Evolutionary conservation across 495 filamentous ascomycete species (phyloP).

Genomic region (Halenospora varia): DNA sequence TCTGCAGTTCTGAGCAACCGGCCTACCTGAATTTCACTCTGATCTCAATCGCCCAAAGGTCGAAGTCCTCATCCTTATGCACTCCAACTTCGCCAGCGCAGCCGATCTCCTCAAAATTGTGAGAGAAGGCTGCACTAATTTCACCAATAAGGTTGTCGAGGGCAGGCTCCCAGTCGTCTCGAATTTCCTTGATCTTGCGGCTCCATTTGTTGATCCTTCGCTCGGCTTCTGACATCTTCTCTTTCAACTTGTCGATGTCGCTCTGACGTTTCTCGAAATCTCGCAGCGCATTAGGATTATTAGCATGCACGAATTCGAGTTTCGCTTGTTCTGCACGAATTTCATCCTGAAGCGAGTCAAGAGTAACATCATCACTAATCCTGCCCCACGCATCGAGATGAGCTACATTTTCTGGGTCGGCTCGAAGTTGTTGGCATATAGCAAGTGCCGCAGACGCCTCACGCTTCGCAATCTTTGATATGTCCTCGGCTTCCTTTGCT

Average conservation of each 20-base stretch:
- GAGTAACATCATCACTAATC: slow-evolving; percentile 40
- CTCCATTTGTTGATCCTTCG: slow-evolving; percentile 52
- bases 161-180: slow-evolving; percentile 74
- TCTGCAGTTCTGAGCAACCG: not conserved
- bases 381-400: slow-evolving; percentile 30
- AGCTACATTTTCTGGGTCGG: slow-evolving; percentile 29
- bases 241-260: slow-evolving; percentile 40
- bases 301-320: slow-evolving; percentile 75
- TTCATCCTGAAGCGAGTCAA: slow-evolving; percentile 66
- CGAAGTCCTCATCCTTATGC: slow-evolving; percentile 81
- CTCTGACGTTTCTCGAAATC: slow-evolving; percentile 70
- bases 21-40: slow-evolving; percentile 85
- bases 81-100: slow-evolving; percentile 91
- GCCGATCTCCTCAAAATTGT: slow-evolving; percentile 89
- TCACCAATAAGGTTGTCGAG: slow-evolving; percentile 71
- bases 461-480: slow-evolving; percentile 22
- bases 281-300: slow-evolving; percentile 68
- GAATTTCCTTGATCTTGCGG: slow-evolving; percentile 43
- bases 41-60: slow-evolving; percentile 91
- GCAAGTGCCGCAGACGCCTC: slow-evolving; percentile 33
- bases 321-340: slow-evolving; percentile 70
- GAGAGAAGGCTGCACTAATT: slow-evolving; percentile 84
- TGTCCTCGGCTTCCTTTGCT: slow-evolving; percentile 28
- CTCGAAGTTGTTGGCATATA: slow-evolving; percentile 29
- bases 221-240: slow-evolving; percentile 36